These are phyloP conservation scores for Fusarium guadeloupense DNA, from an alignment of 2,329 filamentous ascomycete genomes.

Conservation along the genomic window DNA sequence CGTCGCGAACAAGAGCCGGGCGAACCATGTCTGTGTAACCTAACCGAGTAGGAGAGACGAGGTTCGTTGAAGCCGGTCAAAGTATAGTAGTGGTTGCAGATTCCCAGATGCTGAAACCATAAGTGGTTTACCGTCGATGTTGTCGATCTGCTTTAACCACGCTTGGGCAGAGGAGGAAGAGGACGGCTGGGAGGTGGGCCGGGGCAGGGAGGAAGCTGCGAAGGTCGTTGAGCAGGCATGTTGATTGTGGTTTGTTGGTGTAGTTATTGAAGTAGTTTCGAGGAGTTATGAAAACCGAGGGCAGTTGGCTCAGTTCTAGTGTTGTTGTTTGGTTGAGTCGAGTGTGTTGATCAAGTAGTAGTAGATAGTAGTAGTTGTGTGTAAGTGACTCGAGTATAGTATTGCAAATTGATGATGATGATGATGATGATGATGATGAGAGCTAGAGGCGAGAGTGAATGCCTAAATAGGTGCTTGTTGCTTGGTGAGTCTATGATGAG, in stretches of 20 bases:
- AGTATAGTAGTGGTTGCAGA: conserved; percentile 2
- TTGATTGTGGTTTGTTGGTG: conserved; percentile 40
- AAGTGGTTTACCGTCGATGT: conserved; percentile 11
- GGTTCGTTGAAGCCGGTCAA: conserved; percentile 2
- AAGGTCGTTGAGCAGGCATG: conserved; percentile 70
- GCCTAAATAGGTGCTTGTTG: conserved; percentile 33
- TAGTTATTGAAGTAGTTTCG: conserved; percentile 22
- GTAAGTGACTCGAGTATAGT: conserved; percentile 16
- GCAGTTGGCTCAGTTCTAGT: conserved; percentile 37
- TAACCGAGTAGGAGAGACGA: neutral
- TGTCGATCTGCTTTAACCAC: conserved; percentile 53
- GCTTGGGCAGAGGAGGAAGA: conserved; percentile 72
- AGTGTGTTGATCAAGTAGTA: conserved; percentile 20
- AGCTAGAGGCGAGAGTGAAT: conserved; percentile 27
- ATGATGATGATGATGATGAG: no score
- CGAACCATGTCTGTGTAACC: conserved; percentile 37
- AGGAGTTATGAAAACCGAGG: conserved; percentile 34
- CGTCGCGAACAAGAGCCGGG: conserved; percentile 34
- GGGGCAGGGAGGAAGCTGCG: conserved; percentile 73
- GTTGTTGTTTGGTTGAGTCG: conserved; percentile 19
- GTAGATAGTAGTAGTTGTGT: conserved; percentile 11
- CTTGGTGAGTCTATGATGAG: conserved; percentile 41
- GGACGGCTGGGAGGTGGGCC: conserved; percentile 71
- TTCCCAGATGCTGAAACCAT: conserved; percentile 18
- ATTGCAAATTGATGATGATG: neutral